Base-by-base conservation (phyloP, 331 rosid genomes). In the Arachis monticola region DNA sequence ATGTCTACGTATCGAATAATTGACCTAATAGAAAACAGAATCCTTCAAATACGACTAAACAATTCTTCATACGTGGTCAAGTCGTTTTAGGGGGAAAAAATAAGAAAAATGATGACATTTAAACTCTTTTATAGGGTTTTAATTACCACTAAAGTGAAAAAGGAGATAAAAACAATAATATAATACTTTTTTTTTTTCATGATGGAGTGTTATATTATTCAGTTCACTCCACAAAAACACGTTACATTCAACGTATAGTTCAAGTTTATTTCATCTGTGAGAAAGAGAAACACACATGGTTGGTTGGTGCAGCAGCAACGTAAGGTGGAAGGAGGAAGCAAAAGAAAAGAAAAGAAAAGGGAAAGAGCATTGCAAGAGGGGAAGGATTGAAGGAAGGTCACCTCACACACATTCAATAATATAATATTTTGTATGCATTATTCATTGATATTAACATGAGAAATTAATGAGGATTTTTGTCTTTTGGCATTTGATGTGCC, bases 371-470 rank as follows among this genome's bases (percentile, higher is more conserved):
- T 56, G 73, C n/a, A 73, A 76, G 69, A 78, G 62, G 31, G 67
- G 64, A 73, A 85, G 83, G 76, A 83, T 69, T 86, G 70, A 70
- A 73, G 86, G 83, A 79, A 85, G 72, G 88, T 85, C 84, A 72
- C 86, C 73, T 83, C 85, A 59, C 40, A 81, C 85, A 59, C 32
- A 77, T 45, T 75, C 88, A 81, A 83, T 80, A 78, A 85, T 67
- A 44, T 51, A 63, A 74, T 74, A 46, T 72, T 80, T 64, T 77
- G 66, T 51, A 11, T 58, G 3, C 40, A 30, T 59, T 77, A 11
- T 59, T 72, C 11, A 35, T 35, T 35, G 40, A 35, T 61, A 41
- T 72, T 62, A 41, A 67, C 48, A 35, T 22, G 13, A 5, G 14
- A 27, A 60, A 41, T 67, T 38, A 48, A 50, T 75, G 75, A 75